phyloP scores from a whole-genome alignment of 108 stramenopile genomes.

The Skeletonema costatum region DNA sequence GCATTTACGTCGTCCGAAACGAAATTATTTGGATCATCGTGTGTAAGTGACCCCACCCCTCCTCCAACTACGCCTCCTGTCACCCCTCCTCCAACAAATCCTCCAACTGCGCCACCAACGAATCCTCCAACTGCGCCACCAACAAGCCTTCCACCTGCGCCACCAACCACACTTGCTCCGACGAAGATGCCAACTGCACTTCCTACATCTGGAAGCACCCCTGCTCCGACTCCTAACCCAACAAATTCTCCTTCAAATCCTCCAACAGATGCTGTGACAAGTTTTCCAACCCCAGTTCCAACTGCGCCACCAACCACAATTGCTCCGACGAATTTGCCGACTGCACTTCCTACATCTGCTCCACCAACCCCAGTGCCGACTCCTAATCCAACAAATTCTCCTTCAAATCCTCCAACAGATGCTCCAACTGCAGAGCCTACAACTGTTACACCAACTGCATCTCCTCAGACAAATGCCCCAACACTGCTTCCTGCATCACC shows the following conservation, averaged over 20 bases:
- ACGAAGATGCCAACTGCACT: no score
- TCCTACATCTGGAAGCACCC: no score
- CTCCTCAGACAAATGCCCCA: no score
- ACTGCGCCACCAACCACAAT: neutral
- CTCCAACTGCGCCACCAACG: neutral
- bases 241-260: neutral
- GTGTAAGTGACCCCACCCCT: no score
- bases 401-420: neutral
- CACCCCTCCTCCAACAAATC: neutral
- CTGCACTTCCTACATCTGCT: no score
- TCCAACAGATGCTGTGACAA: neutral
- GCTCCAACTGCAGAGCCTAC: neutral
- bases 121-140: neutral
- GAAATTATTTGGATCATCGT: neutral
- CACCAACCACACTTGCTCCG: neutral
- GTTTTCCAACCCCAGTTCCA: neutral
- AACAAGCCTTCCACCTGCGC: neutral
- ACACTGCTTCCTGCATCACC: no score
- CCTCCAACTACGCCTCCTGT: no score
- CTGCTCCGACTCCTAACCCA: no score
- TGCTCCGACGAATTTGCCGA: neutral
- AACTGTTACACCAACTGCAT: no score
- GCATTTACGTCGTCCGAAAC: neutral
- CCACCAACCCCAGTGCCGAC: no score
- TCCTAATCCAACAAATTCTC: neutral